phyloP scores from a whole-genome alignment of 2,329 filamentous ascomycete species.

The Neofusicoccum ribis region DNA sequence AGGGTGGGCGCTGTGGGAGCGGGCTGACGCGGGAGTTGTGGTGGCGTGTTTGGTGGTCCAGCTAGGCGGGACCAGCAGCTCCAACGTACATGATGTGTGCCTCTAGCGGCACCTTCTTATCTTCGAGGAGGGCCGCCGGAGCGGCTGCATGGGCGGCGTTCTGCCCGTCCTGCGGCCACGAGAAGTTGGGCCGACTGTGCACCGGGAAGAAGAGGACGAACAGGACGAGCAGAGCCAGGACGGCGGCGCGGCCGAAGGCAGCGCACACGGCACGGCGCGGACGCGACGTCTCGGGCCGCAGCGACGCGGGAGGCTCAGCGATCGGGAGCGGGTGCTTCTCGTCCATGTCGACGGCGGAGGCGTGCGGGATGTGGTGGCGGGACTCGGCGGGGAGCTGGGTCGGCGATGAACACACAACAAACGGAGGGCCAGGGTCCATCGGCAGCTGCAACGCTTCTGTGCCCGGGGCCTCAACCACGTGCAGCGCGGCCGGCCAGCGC shows the following conservation, averaged over 20 bases:
- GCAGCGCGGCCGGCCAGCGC: neutral
- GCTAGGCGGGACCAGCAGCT: constrained; percentile 20
- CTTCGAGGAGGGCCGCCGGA: neutral
- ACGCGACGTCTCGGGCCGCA: constrained; percentile 3
- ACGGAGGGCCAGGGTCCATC: constrained; percentile 1
- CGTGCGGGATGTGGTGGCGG: neutral
- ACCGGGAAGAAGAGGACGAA: constrained; percentile 29
- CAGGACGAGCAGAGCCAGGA: constrained; percentile 29
- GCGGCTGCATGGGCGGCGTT: neutral
- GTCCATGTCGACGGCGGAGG: constrained; percentile 16
- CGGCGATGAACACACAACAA: neutral
- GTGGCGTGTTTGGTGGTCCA: neutral
- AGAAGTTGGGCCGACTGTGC: neutral
- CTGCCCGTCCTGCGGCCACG: neutral
- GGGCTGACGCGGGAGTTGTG: neutral
- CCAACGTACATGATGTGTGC: constrained; percentile 77
- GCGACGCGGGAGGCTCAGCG: neutral
- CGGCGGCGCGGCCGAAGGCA: constrained; percentile 29
- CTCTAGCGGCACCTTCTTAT: constrained; percentile 70
- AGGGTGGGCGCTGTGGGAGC: neutral
- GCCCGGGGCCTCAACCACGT: neutral
- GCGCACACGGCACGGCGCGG: constrained; percentile 24
- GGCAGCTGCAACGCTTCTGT: neutral
- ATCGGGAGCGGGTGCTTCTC: constrained; percentile 7
- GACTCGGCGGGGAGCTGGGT: neutral